Evolutionary conservation across 1,284 basidiomycete species (phyloP).

Genomic region (Cyathus olla): DNA sequence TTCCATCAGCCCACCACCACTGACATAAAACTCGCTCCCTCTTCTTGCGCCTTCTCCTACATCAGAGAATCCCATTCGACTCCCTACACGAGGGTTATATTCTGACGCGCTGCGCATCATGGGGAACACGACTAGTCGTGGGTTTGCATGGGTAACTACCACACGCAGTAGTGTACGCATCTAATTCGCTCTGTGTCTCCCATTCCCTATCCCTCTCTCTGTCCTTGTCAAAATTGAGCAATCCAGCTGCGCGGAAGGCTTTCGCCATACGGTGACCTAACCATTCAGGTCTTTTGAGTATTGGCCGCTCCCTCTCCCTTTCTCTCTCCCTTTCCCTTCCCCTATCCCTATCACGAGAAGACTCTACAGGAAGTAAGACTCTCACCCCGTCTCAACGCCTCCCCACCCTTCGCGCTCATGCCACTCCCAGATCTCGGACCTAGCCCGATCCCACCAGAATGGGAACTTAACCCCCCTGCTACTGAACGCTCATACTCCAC

Average conservation of each 20-base stretch:
- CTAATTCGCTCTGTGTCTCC: no score
- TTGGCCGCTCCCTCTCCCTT: slow-evolving; percentile 6
- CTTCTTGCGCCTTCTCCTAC: no score
- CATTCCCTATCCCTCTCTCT: slow-evolving; percentile 16
- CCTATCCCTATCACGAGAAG: slow-evolving; percentile 4
- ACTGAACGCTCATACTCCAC: slow-evolving; percentile 74
- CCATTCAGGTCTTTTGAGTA: slow-evolving; percentile 65
- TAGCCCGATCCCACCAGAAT: slow-evolving; percentile 1
- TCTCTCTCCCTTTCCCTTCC: slow-evolving; percentile 11
- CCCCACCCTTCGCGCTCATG: slow-evolving; percentile 9
- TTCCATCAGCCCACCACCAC: slow-evolving; percentile 47
- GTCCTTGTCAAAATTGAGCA: slow-evolving; percentile 56
- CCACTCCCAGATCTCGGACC: slow-evolving; percentile 33
- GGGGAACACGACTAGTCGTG: slow-evolving; percentile 25
- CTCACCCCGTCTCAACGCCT: slow-evolving; percentile 11
- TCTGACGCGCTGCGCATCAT: slow-evolving; percentile 38
- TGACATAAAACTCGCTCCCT: slow-evolving; percentile 28
- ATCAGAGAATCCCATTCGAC: slow-evolving; percentile 49
- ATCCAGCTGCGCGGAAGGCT: slow-evolving; percentile 76
- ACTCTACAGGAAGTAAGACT: no score
- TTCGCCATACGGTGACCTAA: slow-evolving; percentile 75
- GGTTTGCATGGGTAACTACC: slow-evolving; percentile 25
- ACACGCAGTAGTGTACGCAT: slow-evolving; percentile 21
- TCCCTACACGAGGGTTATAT: slow-evolving; percentile 29
- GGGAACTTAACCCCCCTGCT: slow-evolving; percentile 28